phyloP scores from a whole-genome alignment of 768 basidiomycete genomes.

The Sistotremastrum niveocremeum region DNA sequence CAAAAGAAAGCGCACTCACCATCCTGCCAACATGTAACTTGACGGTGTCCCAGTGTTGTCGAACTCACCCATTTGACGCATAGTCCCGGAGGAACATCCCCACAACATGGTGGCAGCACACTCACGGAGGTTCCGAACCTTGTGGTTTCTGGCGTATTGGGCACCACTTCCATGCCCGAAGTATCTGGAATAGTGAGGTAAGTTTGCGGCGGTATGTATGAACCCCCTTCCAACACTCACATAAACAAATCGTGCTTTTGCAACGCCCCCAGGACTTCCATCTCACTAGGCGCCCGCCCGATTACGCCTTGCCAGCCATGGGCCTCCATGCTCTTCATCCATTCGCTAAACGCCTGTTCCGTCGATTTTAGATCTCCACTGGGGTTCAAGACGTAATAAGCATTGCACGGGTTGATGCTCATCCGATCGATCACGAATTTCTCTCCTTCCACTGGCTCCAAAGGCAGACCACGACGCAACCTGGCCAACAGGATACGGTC shows the following conservation, averaged over 20 bases:
- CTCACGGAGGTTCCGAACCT: constrained; percentile 62
- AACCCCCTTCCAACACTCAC: constrained; percentile 35
- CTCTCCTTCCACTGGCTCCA: constrained; percentile 5
- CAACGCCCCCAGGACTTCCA: constrained; percentile 68
- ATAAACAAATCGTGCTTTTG: constrained; percentile 72
- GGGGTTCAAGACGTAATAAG: constrained; percentile 83
- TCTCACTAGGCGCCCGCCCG: constrained; percentile 67
- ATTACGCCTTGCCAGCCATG: constrained; percentile 77
- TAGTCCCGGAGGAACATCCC: constrained; percentile 91
- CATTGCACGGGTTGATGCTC: constrained; percentile 48
- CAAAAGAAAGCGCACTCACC: constrained; percentile 42
- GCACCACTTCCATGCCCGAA: constrained; percentile 96
- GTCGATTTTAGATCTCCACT: constrained; percentile 81
- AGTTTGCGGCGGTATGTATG: neutral
- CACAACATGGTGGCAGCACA: constrained; percentile 96
- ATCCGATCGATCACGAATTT: constrained; percentile 28
- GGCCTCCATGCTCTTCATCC: constrained; percentile 56
- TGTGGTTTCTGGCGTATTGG: constrained; percentile 83
- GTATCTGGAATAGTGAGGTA: constrained; percentile 42
- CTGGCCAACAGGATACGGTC: constrained; percentile 63
- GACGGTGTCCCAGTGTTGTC: constrained; percentile 86
- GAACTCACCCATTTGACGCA: constrained; percentile 89
- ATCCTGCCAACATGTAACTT: constrained; percentile 94
- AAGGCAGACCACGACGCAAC: constrained; percentile 22
- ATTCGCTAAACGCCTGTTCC: constrained; percentile 67